Percentiles rank a stretch among this genome's conserved stretches.
phyloP scores from a whole-genome alignment of 1,284 basidiomycete species.

The Stygiomarasmius scandens region DNA sequence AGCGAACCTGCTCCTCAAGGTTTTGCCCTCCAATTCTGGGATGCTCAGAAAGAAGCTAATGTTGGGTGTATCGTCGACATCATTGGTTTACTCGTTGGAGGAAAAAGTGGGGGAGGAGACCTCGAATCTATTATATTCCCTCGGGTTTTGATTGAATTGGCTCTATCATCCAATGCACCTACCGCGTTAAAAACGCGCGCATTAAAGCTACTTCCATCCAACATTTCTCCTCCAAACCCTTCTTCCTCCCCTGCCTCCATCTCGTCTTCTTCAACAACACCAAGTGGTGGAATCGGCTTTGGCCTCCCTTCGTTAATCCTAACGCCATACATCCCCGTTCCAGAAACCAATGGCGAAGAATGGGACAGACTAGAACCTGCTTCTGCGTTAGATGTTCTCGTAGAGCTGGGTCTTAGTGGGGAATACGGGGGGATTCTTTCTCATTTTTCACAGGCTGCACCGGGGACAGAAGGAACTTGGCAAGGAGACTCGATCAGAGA shows the following conservation, averaged over 20 bases:
- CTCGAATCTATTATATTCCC: constrained; percentile 71
- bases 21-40: constrained; percentile 97
- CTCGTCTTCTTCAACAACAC: no score
- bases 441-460: background rate
- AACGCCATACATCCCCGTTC: constrained; percentile 81
- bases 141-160: constrained; percentile 85
- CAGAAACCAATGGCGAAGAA: constrained; percentile 84
- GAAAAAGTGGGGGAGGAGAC: constrained; percentile 65
- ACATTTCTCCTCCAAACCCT: constrained; percentile 30
- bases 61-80: constrained; percentile 79
- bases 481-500: constrained; percentile 55
- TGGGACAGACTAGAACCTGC: constrained; percentile 81
- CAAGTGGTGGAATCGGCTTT: constrained; percentile 42
- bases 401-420: constrained; percentile 74
- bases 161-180: constrained; percentile 91
- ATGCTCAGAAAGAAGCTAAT: constrained; percentile 85
- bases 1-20: constrained; percentile 81
- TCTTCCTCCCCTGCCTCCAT: background rate
- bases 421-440: constrained; percentile 66
- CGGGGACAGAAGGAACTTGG: background rate
- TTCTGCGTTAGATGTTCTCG: constrained; percentile 74
- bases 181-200: constrained; percentile 82
- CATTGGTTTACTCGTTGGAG: constrained; percentile 73
- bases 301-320: constrained; percentile 64
- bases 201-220: constrained; percentile 66